These are phyloP conservation scores for Pseudogymnoascus sp. DNA, from an alignment of 2,329 filamentous ascomycete species.

Conservation along the genomic window DNA sequence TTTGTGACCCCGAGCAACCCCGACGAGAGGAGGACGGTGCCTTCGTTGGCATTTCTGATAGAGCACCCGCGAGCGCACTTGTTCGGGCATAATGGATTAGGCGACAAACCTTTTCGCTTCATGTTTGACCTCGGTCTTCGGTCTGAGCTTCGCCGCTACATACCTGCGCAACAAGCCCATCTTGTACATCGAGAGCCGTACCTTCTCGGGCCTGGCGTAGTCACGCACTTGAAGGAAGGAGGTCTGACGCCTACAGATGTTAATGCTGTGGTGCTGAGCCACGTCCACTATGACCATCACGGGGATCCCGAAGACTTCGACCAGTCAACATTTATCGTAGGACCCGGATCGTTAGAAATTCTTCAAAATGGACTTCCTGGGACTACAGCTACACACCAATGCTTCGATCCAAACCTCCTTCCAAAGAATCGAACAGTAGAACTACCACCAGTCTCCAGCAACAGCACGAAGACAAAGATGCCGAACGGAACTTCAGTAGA, in stretches of 20 bases:
- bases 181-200: conserved; percentile 38
- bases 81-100: conserved; percentile 23
- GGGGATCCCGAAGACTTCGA: conserved; percentile 47
- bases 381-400: conserved; percentile 29
- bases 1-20: conserved; percentile 39
- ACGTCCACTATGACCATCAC: conserved; percentile 51
- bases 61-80: conserved; percentile 18
- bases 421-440: conserved; percentile 36
- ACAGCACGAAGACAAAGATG: conserved; percentile 16
- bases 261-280: conserved; percentile 35
- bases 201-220: conserved; percentile 37
- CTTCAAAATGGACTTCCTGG: conserved; percentile 23
- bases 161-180: conserved; percentile 36
- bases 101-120: conserved; percentile 24
- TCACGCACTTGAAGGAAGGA: conserved; percentile 26
- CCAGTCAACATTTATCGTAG: conserved; percentile 42
- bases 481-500: conserved; percentile 15
- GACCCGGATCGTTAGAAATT: conserved; percentile 37
- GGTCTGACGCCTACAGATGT: conserved; percentile 24
- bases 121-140: conserved; percentile 49
- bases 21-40: conserved; percentile 34
- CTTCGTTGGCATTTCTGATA: too few relatives aligned
- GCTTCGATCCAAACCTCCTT: conserved; percentile 38
- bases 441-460: conserved; percentile 30
- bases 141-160: conserved; percentile 37